Base-by-base conservation (phyloP, 176 grass and related monocot genomes). In the Lolium perenne region DNA sequence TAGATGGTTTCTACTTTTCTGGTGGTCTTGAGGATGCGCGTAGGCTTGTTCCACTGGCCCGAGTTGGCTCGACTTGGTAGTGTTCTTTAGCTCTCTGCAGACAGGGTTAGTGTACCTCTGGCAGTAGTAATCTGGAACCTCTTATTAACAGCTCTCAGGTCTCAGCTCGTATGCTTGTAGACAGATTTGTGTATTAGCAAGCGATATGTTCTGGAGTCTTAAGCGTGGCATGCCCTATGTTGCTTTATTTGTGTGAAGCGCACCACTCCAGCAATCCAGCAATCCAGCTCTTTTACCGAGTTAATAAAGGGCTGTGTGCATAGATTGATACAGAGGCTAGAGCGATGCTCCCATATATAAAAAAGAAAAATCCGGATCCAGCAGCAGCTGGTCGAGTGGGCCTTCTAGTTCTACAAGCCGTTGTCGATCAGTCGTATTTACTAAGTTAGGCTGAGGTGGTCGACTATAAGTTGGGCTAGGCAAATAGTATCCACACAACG, bases 1-100 rank as follows among this genome's bases (percentile, higher is more conserved):
- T 87, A 80, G 77, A 76, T 74, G 65, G 66, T 80, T 74, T 29
- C 47, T 79, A 20, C 38, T 66, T 53, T 10, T 51, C 13, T 75
- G 14, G 73, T 54, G 59, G 71, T 59, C 23, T 14, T 46, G 65
- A 46, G 75, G 53, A 9, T 66, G 35, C 22, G 32, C 8, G 32
- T 82, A 9, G 29, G 81, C 68, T 83, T 70, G 57, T 87, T 87
- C 87, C 74, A 80, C 56, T 79, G 48, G 35, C 38, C 35, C 8
- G 62, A 57, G 75, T 91, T 84, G 71, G 35, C 73, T 90, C 59
- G 84, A 87, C 76, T 75, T 80, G 15, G 2, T 76, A 84, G 67
- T 10, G 47, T 74, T 50, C 9, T 40, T 20, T 74, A 78, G 79
- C 73, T 73, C 41, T 43, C 59, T 3, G 63, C n/a, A 14, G 29